Conservation (phyloP, 2,329 filamentous ascomycete species). For the Raffaelea ambrosiae region DNA sequence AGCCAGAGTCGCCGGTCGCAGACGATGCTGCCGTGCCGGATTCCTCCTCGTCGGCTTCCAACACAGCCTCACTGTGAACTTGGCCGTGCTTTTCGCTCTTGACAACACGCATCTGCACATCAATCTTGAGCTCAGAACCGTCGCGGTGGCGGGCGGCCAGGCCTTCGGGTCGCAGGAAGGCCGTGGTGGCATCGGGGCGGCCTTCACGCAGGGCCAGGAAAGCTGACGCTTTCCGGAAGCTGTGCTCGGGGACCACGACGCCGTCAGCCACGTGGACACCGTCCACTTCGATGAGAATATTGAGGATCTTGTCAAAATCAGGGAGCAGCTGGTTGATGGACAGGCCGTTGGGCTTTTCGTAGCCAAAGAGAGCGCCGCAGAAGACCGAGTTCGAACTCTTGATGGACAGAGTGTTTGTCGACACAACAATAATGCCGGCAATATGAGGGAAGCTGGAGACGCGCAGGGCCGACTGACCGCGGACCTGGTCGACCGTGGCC, state of each 20-base stretch:
- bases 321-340: slow-evolving; percentile 75
- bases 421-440: slow-evolving; percentile 88
- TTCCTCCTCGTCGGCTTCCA: slow-evolving; percentile 43
- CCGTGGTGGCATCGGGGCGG: slow-evolving; percentile 65
- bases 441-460: slow-evolving; percentile 96
- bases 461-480: slow-evolving; percentile 62
- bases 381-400: slow-evolving; percentile 94
- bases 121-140: slow-evolving; percentile 84
- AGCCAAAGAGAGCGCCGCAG: slow-evolving; percentile 83
- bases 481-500: slow-evolving; percentile 67
- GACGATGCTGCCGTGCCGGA: neutral
- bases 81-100: slow-evolving; percentile 68
- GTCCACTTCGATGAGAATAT: slow-evolving; percentile 78
- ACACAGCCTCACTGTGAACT: slow-evolving; percentile 54
- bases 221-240: slow-evolving; percentile 81
- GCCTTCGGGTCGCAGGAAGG: slow-evolving; percentile 78
- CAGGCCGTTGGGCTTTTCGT: slow-evolving; percentile 73
- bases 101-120: slow-evolving; percentile 93
- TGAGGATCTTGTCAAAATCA: slow-evolving; percentile 75
- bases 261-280: slow-evolving; percentile 77
- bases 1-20: slow-evolving; percentile 17
- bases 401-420: slow-evolving; percentile 68
- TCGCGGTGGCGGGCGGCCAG: slow-evolving; percentile 82
- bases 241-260: slow-evolving; percentile 95
- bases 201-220: slow-evolving; percentile 78